Base-by-base conservation (phyloP, 2,329 filamentous ascomycete species). In the Exophiala sp. region DNA sequence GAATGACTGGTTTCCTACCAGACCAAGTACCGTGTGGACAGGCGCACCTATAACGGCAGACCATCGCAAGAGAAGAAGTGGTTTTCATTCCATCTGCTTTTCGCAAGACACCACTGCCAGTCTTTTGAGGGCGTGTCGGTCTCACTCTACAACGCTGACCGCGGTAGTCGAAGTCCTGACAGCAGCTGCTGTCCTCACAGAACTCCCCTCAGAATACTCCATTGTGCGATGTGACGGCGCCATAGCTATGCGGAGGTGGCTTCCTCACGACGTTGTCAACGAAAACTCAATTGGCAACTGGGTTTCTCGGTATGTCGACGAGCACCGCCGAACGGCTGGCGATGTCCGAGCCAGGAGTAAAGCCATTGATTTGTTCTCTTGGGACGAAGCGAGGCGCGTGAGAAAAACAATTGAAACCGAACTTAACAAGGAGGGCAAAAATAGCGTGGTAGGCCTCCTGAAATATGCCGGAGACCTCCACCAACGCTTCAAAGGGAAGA, bases 151-250 rank as follows among this genome's bases (percentile, higher is more conserved):
- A 18, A 66, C 59, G 14, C 58, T 71, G 10, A 63, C 61, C 3
- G 62, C 67, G 4, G 68, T 67, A 5, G 61, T 66, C 21, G 68
- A 70, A 56, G 66, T 67, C 16, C 65, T 63, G 7, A 40, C 71
- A 3, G 67, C 61, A 11, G 65, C 63, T 2, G 63, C 63, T 10
- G 16, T 50, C 29, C 20, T 43, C 14, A 16, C 47, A 11, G 12
- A 50, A 10, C 47, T 50, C 20, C 24, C 36, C 5, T 5, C 20
- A 8, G n/a, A 50, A 20, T 50, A 43, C 21, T 29, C 36, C 2
- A 20, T 7, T 7, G 21, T 50, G 10, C 36, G 39, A 5, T 38
- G 14, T 5, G 21, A 50, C 24, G 47, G 47, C 16, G 24, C 47
- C 9, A 29, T 50, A 16, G 14, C 34, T 11, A 16, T 50, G 16